A percentile compares a stretch with the other conserved stretches of the same genome.
phyloP scores from a whole-genome alignment of 2,329 filamentous ascomycete genomes.

The Aureobasidium lini region DNA sequence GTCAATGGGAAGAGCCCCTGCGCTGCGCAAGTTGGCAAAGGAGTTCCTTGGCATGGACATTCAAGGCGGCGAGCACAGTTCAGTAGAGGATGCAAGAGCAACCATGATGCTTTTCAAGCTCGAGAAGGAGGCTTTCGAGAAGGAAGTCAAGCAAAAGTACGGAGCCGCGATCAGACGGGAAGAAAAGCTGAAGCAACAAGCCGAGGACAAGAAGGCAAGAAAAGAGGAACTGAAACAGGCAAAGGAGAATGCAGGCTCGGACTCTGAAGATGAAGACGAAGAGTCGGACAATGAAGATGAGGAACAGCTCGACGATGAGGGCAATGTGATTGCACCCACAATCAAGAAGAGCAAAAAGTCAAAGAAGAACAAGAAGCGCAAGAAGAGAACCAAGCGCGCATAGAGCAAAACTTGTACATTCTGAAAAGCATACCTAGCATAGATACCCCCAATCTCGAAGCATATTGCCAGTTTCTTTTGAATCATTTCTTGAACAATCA shows the following conservation, averaged over 20 bases:
- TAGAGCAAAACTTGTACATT: not conserved
- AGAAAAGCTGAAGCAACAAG: slow-evolving; percentile 14
- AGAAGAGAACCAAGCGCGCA: slow-evolving; percentile 28
- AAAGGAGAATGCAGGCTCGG: slow-evolving; percentile 16
- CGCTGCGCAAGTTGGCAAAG: slow-evolving; percentile 52
- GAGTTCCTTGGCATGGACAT: slow-evolving; percentile 53
- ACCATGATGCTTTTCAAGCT: slow-evolving; percentile 83
- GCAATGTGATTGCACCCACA: slow-evolving; percentile 3
- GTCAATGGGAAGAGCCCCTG: slow-evolving; percentile 62
- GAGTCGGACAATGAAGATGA: slow-evolving; percentile 17
- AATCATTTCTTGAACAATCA: not conserved
- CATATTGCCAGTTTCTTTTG: not conserved
- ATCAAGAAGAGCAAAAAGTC: slow-evolving; percentile 16
- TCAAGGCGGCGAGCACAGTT: slow-evolving; percentile 53
- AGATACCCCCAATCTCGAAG: not conserved
- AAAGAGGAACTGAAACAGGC: slow-evolving; percentile 20
- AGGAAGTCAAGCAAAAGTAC: slow-evolving; percentile 65
- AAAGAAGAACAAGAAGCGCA: slow-evolving; percentile 26
- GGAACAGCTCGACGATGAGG: slow-evolving; percentile 18
- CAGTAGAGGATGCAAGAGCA: slow-evolving; percentile 71
- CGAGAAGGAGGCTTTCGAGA: slow-evolving; percentile 78
- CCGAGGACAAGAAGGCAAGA: slow-evolving; percentile 14
- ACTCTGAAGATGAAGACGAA: slow-evolving; percentile 15
- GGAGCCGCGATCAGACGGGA: slow-evolving; percentile 24
- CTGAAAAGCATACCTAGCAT: not conserved